Evolutionary conservation across 2,329 filamentous ascomycete species (phyloP).

Genomic region (Teratosphaeria epicoccoides): DNA sequence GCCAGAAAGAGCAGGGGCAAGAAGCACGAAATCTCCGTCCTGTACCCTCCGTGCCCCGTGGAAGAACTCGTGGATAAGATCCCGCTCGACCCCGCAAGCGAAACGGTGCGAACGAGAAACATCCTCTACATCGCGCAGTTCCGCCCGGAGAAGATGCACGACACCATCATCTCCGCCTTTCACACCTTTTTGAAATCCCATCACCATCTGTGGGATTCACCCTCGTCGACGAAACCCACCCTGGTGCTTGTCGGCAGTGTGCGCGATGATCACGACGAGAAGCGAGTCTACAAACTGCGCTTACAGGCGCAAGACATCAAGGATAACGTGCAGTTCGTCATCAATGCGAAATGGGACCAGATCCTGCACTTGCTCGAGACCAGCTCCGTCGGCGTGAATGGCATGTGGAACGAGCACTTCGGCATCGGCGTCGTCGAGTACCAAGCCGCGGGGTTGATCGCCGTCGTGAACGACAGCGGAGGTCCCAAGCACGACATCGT

Average conservation of each 20-base stretch:
- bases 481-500: constrained; percentile 93
- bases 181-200: constrained; percentile 57
- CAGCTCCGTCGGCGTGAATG: constrained; percentile 81
- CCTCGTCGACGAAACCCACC: constrained; percentile 36
- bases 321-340: constrained; percentile 74
- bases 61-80: constrained; percentile 68
- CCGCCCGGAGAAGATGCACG: constrained; percentile 92
- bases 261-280: constrained; percentile 70
- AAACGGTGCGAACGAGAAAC: constrained; percentile 52
- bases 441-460: constrained; percentile 84
- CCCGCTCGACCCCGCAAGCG: constrained; percentile 57
- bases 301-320: constrained; percentile 76
- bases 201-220: constrained; percentile 28
- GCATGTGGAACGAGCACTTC: constrained; percentile 99
- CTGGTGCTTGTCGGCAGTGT: constrained; percentile 86
- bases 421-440: constrained; percentile 98
- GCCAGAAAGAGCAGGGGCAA: constrained; percentile 38
- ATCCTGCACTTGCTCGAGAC: constrained; percentile 69
- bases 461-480: constrained; percentile 85
- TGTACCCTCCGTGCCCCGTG: constrained; percentile 90
- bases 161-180: constrained; percentile 75
- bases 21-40: constrained; percentile 54
- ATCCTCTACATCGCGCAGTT: constrained; percentile 96
- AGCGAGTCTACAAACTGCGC: constrained; percentile 76
- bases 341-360: constrained; percentile 80